Percentiles rank a stretch among this genome's conserved stretches.
Evolutionary conservation across 805 yeast species (phyloP).

Genomic region (Osmozyma mogii): DNA sequence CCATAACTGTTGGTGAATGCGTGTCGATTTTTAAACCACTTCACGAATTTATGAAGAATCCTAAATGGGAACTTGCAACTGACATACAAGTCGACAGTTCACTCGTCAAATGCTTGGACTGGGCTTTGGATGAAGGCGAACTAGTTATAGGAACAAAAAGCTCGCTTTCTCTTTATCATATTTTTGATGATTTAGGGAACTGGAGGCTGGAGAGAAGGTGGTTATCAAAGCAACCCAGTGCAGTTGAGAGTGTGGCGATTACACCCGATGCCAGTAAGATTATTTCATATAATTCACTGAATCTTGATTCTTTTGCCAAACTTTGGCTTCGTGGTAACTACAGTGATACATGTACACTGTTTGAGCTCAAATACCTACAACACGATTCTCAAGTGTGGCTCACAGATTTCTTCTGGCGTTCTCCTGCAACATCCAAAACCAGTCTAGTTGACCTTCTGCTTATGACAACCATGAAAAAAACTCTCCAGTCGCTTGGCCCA

Average conservation of each 20-base stretch:
- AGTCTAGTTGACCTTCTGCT: too few relatives aligned
- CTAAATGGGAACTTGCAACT: slow-evolving; percentile 36
- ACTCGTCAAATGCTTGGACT: slow-evolving; percentile 36
- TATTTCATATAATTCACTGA: slow-evolving; percentile 47
- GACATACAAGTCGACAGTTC: slow-evolving; percentile 16
- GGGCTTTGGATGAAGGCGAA: slow-evolving; percentile 51
- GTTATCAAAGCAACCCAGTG: slow-evolving; percentile 49
- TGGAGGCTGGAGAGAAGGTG: slow-evolving; percentile 31
- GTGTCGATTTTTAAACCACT: slow-evolving; percentile 50
- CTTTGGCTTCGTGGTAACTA: slow-evolving; percentile 72
- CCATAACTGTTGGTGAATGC: slow-evolving; percentile 40
- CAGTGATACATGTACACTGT: slow-evolving; percentile 49
- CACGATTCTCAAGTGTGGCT: slow-evolving; percentile 48
- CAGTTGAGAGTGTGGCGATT: slow-evolving; percentile 48
- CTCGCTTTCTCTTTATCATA: slow-evolving; percentile 46
- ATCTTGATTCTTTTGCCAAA: slow-evolving; percentile 60
- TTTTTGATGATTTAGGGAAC: slow-evolving; percentile 39
- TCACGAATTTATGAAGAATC: slow-evolving; percentile 36
- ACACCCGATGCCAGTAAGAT: slow-evolving; percentile 65
- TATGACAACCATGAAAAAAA: slow-evolving; percentile 32
- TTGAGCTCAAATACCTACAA: slow-evolving; percentile 61
- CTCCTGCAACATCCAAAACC: not conserved
- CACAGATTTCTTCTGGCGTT: slow-evolving; percentile 34
- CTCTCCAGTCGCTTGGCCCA: too few relatives aligned
- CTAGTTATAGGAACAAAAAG: slow-evolving; percentile 50